Base-by-base conservation (phyloP, 2,329 filamentous ascomycete genomes). In the Alternaria sp. region DNA sequence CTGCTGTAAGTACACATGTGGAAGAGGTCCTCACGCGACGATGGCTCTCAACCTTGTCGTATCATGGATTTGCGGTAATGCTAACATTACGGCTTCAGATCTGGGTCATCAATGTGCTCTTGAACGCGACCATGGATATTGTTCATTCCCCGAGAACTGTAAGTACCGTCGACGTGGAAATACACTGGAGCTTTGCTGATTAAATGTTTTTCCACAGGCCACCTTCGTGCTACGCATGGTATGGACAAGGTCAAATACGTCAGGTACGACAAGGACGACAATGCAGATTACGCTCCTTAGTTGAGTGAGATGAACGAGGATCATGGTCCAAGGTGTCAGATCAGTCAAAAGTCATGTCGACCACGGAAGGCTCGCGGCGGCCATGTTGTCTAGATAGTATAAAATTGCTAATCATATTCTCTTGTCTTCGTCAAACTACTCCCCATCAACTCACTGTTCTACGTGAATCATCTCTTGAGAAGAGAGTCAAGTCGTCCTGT, bases 91-190 rank as follows among this genome's bases (percentile, higher is more conserved):
- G n/a, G 10, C 5, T 5, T 6, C 40, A 77, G 77, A 79, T 43
- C 66, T 79, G 44, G 82, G 82, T 1, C 83, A 84, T 67, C 72
- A 78, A 32, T 81, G 80, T 60, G 63, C 70, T 26, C 69, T 73
- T 26, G 77, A 79, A 54, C 76, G 78, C 21, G 78, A 79, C 30
- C 70, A 76, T 13, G 72, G 79, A n/a, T 80, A 76, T 65, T 81
- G 79, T 51, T 75, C 71, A 15, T 81, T 75, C 26, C 67, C 69
- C 4, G 72, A 75, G 12, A 71, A 64, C 3, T 84, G 82, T 60
- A 15, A 60, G 61, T 45, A 47, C n/a, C 32, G 23, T 47, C 6
- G 6, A 8, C 30, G 11, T 52, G 15, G 21, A 13, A 13, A 11
- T 19, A 28, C 10, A n/a, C 6, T 4, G 21, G 25, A 6, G 12